A percentile compares a stretch with the other conserved stretches of the same genome.
Evolutionary conservation across 1,139 yeast species (phyloP).

Genomic region (Hansenula lynferdii): DNA sequence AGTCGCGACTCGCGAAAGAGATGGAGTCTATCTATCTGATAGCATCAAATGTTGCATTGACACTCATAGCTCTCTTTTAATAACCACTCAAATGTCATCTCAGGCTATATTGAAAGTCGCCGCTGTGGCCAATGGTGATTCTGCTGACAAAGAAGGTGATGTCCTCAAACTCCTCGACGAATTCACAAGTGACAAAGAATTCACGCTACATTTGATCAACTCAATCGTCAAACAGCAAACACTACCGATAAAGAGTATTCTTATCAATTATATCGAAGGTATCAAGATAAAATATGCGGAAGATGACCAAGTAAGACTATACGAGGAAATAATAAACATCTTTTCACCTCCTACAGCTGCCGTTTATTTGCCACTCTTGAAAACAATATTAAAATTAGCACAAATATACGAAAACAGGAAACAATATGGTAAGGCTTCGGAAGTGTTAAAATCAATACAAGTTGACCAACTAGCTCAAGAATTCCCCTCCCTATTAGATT

Average conservation of each 20-base stretch:
- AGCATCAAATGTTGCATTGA: too few species aligned
- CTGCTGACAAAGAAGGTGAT: conserved; percentile 11
- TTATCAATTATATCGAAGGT: conserved; percentile 7
- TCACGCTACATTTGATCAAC: conserved; percentile 5
- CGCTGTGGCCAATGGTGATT: conserved; percentile 11
- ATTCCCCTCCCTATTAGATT: conserved; percentile 8
- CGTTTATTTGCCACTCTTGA: conserved; percentile 10
- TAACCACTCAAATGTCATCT: too few species aligned
- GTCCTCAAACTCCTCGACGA: conserved; percentile 6
- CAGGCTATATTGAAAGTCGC: conserved; percentile 10
- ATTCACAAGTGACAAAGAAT: conserved; percentile 2
- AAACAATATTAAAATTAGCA: conserved; percentile 8
- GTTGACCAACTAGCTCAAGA: too few species aligned
- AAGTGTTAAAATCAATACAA: too few species aligned
- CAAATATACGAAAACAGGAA: conserved; percentile 9
- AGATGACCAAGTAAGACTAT: conserved; percentile 3
- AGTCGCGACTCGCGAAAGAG: too few species aligned
- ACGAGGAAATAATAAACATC: conserved; percentile 7
- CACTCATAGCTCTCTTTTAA: too few species aligned
- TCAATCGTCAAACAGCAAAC: conserved; percentile 17
- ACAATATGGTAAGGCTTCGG: conserved; percentile 6
- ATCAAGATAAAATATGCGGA: not conserved
- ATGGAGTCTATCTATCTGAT: too few species aligned
- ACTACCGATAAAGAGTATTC: conserved; percentile 14
- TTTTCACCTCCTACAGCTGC: conserved; percentile 18